Conservation (phyloP, 805 yeast genomes). For the Barnettozyma botsteinii region DNA sequence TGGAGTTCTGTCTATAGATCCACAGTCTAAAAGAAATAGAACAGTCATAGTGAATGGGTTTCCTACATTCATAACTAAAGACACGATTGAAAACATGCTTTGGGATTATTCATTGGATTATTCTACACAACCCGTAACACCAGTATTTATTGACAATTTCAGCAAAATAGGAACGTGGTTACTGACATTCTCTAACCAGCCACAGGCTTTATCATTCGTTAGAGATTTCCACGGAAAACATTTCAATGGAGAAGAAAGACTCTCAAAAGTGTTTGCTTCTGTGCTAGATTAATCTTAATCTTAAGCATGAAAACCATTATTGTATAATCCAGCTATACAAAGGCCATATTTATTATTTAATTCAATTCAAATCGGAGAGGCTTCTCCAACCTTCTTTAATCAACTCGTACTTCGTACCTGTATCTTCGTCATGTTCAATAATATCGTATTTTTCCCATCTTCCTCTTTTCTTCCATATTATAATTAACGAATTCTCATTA, state of each 20-base stretch:
- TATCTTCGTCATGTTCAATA: constrained; percentile 38
- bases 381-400: constrained; percentile 69
- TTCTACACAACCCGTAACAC: constrained; percentile 11
- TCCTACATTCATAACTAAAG: constrained; percentile 38
- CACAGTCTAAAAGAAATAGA: constrained; percentile 11
- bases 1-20: not conserved
- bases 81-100: constrained; percentile 31
- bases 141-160: constrained; percentile 9
- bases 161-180: constrained; percentile 25
- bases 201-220: constrained; percentile 47
- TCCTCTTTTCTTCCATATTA: constrained; percentile 68
- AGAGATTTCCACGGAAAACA: constrained; percentile 45
- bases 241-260: constrained; percentile 24
- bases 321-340: constrained; percentile 2
- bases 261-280: constrained; percentile 30
- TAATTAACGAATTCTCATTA: constrained; percentile 57
- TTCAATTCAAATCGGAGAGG: constrained; percentile 23
- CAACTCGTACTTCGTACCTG: constrained; percentile 44
- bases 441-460: constrained; percentile 86
- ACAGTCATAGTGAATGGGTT: constrained; percentile 40
- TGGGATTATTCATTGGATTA: constrained; percentile 47
- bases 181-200: constrained; percentile 38
- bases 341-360: not conserved
- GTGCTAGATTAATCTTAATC: constrained; percentile 5
- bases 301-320: no score